Conservation (phyloP, 192 early-diverging fungal genomes). For the Rhizophagus sp. region DNA sequence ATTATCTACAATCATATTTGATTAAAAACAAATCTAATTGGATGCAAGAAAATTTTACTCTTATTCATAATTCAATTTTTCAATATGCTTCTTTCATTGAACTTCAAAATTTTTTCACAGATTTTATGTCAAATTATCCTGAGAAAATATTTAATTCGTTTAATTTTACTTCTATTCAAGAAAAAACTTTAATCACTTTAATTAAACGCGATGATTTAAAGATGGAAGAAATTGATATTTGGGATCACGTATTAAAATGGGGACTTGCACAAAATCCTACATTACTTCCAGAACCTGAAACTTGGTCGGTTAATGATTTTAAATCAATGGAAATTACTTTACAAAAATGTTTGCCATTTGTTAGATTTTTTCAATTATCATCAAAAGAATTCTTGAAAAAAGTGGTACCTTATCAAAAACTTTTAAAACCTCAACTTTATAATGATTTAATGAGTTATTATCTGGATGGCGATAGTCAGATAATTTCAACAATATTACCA, state of each 20-base stretch:
- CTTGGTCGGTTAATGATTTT: not conserved
- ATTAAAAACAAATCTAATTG: not conserved
- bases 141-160: not conserved
- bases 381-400: not conserved
- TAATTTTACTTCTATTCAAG: conserved; percentile 12
- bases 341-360: not conserved
- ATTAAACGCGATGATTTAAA: conserved; percentile 7
- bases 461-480: not conserved
- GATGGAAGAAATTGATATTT: conserved; percentile 6
- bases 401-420: not conserved
- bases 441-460: not conserved
- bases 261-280: not conserved
- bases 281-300: not conserved
- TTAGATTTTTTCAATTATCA: not conserved
- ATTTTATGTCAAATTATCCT: not conserved
- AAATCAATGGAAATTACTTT: not conserved
- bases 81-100: not conserved
- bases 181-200: not conserved
- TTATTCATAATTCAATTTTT: not conserved
- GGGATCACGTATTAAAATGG: conserved; percentile 17
- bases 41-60: not conserved
- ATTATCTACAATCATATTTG: not conserved
- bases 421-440: not conserved
- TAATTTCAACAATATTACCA: not conserved
- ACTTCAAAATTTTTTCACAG: not conserved